phyloP scores from a whole-genome alignment of 441 rosid genomes.

The Iberis amara region DNA sequence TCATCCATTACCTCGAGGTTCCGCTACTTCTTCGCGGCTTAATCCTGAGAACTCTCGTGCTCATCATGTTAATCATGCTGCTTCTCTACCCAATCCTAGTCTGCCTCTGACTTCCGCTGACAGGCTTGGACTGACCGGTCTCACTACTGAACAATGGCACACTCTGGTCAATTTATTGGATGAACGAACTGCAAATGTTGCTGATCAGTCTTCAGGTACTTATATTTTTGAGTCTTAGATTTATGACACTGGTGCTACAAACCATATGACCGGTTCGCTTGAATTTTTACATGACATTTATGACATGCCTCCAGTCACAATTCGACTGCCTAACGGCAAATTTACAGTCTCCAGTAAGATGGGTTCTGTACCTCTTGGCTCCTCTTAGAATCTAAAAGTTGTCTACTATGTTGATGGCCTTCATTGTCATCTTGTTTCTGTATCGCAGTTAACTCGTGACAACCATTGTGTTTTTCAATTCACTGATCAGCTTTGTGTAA shows the following conservation, averaged over 20 bases:
- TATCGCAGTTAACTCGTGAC: background rate
- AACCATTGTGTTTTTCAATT: background rate
- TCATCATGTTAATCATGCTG: too few species aligned
- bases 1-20: too few species aligned
- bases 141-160: too few species aligned
- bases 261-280: background rate
- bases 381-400: fast-evolving
- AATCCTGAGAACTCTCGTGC: too few species aligned
- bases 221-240: background rate
- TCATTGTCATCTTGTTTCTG: background rate
- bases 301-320: background rate
- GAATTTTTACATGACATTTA: background rate
- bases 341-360: fast-evolving
- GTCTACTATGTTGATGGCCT: background rate
- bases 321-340: background rate
- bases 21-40: too few species aligned
- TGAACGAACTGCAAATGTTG: background rate
- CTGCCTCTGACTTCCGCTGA: too few species aligned
- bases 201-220: background rate
- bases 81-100: too few species aligned
- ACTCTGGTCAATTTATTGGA: background rate
- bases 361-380: fast-evolving
- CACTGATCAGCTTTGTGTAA: background rate
- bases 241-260: background rate
- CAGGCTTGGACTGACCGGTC: too few species aligned